Evolutionary conservation across 352 stramenopile species (phyloP).

Genomic region (Phytophthora cactorum): DNA sequence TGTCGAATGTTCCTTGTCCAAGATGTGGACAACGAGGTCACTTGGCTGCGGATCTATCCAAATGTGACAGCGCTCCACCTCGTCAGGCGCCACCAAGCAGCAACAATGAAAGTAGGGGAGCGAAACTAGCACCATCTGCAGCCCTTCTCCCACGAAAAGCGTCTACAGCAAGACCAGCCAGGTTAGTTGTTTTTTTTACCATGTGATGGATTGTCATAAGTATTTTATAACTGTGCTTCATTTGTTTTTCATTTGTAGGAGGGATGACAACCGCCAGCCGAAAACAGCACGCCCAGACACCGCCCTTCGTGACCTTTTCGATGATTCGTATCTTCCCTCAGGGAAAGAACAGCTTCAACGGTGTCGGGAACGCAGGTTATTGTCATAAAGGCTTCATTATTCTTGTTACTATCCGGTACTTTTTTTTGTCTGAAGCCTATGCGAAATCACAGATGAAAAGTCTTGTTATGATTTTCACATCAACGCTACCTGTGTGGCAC

Average conservation of each 20-base stretch:
- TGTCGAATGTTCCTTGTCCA: constrained; percentile 68
- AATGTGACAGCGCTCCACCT: constrained; percentile 43
- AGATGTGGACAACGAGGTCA: constrained; percentile 66
- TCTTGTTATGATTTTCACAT: too few species aligned
- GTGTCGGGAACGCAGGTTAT: constrained; percentile 31
- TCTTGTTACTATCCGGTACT: too few species aligned
- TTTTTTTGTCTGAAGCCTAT: too few species aligned
- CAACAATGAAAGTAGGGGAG: constrained; percentile 11
- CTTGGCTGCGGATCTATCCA: constrained; percentile 49
- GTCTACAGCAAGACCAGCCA: constrained; percentile 18
- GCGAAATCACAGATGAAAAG: too few species aligned
- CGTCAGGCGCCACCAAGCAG: constrained; percentile 24
- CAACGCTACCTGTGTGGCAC: too few species aligned
- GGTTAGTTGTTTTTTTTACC: constrained; percentile 2
- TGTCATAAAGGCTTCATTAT: background rate
- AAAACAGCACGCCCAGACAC: constrained; percentile 26
- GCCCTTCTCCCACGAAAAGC: constrained; percentile 16
- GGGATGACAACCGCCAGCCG: constrained; percentile 6
- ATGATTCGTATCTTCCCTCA: constrained; percentile 64
- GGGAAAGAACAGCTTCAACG: constrained; percentile 62
- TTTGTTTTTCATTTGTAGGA: background rate
- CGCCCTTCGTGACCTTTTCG: constrained; percentile 54
- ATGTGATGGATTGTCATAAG: background rate
- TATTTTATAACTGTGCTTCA: background rate
- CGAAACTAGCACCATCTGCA: constrained; percentile 10